Conservation (phyloP, 257 asterid genomes). For the Solanum paucissectum region DNA sequence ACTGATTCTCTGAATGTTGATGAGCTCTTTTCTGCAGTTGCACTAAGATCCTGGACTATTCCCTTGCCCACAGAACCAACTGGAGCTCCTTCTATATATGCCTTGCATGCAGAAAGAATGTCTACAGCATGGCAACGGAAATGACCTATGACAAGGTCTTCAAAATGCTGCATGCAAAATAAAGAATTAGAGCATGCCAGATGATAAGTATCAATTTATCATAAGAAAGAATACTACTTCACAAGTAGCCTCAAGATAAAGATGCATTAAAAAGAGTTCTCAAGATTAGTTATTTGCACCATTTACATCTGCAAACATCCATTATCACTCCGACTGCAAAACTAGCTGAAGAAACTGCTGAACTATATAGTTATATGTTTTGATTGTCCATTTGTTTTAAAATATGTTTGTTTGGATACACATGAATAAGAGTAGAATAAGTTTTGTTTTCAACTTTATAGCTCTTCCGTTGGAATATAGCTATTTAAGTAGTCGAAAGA, state of each 20-base stretch:
- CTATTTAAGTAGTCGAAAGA: background rate
- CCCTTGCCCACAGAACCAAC: slow-evolving; percentile 37
- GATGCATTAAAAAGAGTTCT: background rate
- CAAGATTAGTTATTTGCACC: background rate
- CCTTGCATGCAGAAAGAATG: slow-evolving; percentile 37
- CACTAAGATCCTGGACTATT: slow-evolving; percentile 6
- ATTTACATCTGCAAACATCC: background rate
- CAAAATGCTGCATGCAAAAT: slow-evolving; percentile 33
- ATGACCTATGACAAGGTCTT: slow-evolving; percentile 37
- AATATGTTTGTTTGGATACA: background rate
- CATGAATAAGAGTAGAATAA: background rate
- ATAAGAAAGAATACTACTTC: background rate
- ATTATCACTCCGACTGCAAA: background rate
- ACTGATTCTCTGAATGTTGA: slow-evolving; percentile 13
- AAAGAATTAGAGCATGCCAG: background rate
- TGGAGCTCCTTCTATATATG: slow-evolving; percentile 34
- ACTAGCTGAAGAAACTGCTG: background rate
- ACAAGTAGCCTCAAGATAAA: background rate
- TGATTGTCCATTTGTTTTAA: background rate
- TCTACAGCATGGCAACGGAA: slow-evolving; percentile 26
- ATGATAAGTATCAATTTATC: background rate
- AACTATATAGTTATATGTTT: background rate
- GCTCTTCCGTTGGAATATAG: background rate
- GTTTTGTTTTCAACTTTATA: background rate
- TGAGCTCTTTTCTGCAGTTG: slow-evolving; percentile 2